Evolutionary conservation across 2,329 filamentous ascomycete species (phyloP), one percentile per base, ranked within the genome.

Genomic region (Coniochaeta hoffmannii): DNA sequence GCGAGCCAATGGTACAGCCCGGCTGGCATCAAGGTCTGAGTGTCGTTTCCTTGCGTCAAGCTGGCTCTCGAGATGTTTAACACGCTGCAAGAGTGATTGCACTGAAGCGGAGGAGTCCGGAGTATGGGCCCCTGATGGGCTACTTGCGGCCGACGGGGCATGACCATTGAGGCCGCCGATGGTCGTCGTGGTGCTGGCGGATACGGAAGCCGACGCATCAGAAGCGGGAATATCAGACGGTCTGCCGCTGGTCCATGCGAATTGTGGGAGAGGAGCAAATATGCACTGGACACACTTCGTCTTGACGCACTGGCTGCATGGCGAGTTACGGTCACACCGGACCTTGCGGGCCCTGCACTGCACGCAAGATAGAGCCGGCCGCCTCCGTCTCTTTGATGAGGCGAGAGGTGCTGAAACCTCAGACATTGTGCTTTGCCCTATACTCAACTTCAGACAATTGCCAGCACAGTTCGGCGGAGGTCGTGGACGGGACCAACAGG

Each of bases 1-100:
- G n/a, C n/a, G n/a, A n/a, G n/a, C n/a, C n/a, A n/a, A n/a, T n/a
- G n/a, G n/a, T n/a, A n/a, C n/a, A n/a, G n/a, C n/a, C n/a, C n/a
- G n/a, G n/a, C n/a, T n/a, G n/a, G n/a, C n/a, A n/a, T n/a, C n/a
- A n/a, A n/a, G n/a, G n/a, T n/a, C n/a, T n/a, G n/a, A n/a, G n/a
- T n/a, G n/a, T n/a, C n/a, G n/a, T n/a, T n/a, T n/a, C n/a, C n/a
- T n/a, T n/a, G n/a, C n/a, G 6, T 66, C 66, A 2, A 77, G 61
- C 58, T 73, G 71, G 17, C 73, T 67, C 64, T 80, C 75, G 8
- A 80, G 71, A 9, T 76, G 65, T 34, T 60, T 65, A 15, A 79
- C 72, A 56, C 69, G 69, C 12, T 57, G 62, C 56, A 65, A 71
- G 60, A 80, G 62, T n/a, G n/a, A n/a, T 35, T 14, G 12, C 6